Evolutionary conservation across 192 early-diverging fungal genomes (phyloP), one percentile per base, ranked within the genome.

Genomic region (Phycomyces nitens): DNA sequence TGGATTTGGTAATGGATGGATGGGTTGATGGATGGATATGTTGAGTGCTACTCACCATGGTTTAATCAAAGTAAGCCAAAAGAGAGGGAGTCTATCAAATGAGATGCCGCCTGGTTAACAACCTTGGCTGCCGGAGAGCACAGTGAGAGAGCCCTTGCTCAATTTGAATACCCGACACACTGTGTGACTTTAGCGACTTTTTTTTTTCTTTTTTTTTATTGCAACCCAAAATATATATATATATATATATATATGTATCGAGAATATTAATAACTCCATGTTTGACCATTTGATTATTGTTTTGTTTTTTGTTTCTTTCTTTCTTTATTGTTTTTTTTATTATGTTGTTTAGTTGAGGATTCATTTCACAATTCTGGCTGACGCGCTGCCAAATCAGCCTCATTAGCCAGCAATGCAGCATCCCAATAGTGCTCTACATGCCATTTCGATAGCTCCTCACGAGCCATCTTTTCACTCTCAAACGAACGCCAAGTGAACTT

Each of bases 401-500:
- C 75, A 66, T 76, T 71, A 40, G 75, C 70, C 15, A 70, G 57
- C 3, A 78, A 21, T 23, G 89, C 91, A 47, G 91, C 79, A 66
- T 94, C 92, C 95, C 95, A 99, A 66, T 93, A 94, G 60, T 94
- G 87, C 40, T 90, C 86, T 18, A 84, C 87, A 3, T 82, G 79
- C 42, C 81, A 82, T 50, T 82, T 84, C 20, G 82, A 84, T 14
- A 99, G 78, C 44, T 85, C 82, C 64, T 90, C 88, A 65, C 83
- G 82, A 3, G 89, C 88, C 65, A 80, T 78, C 22, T 74, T 74
- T 56, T 97, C 95, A 3, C 85, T 88, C n/a, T 87, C 79, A 50
- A 87, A 89, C 16, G 76, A 77, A 60, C 82, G 79, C 64, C 89
- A 82, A 26, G 78, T 69, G 69, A 99, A 98, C 18, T 80, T 72